Evolutionary conservation across 768 basidiomycete species (phyloP).

Genomic region (Clathrus columnatus): DNA sequence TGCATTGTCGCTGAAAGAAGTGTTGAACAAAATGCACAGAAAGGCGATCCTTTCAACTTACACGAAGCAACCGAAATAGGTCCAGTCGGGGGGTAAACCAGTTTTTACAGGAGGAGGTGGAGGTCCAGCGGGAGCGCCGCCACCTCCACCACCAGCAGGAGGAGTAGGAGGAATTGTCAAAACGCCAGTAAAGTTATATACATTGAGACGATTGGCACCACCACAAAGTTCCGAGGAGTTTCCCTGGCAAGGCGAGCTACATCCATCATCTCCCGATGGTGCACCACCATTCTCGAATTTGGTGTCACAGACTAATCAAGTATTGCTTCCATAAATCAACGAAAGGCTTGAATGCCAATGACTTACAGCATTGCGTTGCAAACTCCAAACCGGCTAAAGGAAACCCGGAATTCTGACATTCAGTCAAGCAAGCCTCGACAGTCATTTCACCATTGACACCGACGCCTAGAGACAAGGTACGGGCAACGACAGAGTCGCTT

Average conservation of each 20-base stretch:
- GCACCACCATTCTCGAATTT: slow-evolving; percentile 39
- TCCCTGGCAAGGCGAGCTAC: slow-evolving; percentile 59
- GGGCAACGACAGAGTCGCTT: slow-evolving; percentile 13
- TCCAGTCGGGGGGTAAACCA: slow-evolving; percentile 49
- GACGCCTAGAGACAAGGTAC: slow-evolving; percentile 5
- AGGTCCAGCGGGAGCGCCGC: slow-evolving; percentile 20
- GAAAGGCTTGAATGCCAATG: not conserved
- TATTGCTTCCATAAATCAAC: not conserved
- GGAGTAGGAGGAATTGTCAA: slow-evolving; percentile 35
- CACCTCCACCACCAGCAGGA: slow-evolving; percentile 19
- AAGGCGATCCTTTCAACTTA: slow-evolving; percentile 23
- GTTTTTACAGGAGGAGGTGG: slow-evolving; percentile 36
- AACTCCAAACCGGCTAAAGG: slow-evolving; percentile 33
- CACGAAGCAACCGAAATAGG: slow-evolving; percentile 61
- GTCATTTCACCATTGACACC: slow-evolving; percentile 37
- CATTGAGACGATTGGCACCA: slow-evolving; percentile 55
- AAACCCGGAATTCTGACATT: slow-evolving; percentile 49
- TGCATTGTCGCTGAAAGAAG: slow-evolving; percentile 42
- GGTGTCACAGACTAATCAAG: slow-evolving; percentile 39
- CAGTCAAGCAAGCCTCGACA: slow-evolving; percentile 48
- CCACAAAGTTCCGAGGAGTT: slow-evolving; percentile 62
- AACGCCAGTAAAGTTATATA: slow-evolving; percentile 64
- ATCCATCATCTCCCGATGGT: slow-evolving; percentile 40
- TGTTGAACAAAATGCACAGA: slow-evolving; percentile 14
- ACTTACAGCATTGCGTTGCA: slow-evolving; percentile 46